A percentile compares a stretch with the other conserved stretches of the same genome.
These are phyloP conservation scores for Alternaria metachromatica DNA, from an alignment of 2,329 filamentous ascomycete species.

Conservation along the genomic window DNA sequence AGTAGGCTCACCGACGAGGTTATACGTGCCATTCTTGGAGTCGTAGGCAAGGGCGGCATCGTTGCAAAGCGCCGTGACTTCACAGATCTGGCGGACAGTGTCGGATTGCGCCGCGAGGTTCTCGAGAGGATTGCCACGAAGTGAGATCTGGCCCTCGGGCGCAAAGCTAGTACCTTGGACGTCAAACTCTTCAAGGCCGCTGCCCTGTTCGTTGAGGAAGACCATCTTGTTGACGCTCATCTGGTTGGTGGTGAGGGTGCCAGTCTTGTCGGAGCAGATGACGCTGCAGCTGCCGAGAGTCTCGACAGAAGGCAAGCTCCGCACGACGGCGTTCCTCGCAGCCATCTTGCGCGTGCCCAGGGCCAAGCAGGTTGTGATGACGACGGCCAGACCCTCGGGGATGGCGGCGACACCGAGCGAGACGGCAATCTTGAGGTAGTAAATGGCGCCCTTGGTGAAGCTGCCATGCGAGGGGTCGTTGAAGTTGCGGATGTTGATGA, in stretches of 20 bases:
- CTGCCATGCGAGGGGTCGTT: conserved; percentile 90
- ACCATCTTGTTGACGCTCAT: conserved; percentile 98
- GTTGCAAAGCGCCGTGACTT: conserved; percentile 81
- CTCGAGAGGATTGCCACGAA: conserved; percentile 70
- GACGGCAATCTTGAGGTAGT: conserved; percentile 99
- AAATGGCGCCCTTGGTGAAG: conserved; percentile 97
- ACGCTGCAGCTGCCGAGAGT: conserved; percentile 98
- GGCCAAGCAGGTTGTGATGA: conserved; percentile 98
- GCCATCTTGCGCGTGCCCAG: conserved; percentile 98
- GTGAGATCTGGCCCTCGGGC: conserved; percentile 76
- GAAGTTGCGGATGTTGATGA: conserved; percentile 98
- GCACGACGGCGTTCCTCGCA: conserved; percentile 95
- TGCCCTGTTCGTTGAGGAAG: conserved; percentile 76
- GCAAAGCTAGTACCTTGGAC: conserved; percentile 93
- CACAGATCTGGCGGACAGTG: conserved; percentile 79
- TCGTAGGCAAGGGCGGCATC: conserved; percentile 86
- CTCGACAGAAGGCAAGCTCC: conserved; percentile 95
- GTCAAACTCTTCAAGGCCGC: conserved; percentile 80
- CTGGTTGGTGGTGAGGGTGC: conserved; percentile 96
- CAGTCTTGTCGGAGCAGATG: conserved; percentile 99
- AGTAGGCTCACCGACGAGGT: conserved; percentile 90
- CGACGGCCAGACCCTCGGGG: conserved; percentile 94
- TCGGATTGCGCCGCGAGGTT: conserved; percentile 74
- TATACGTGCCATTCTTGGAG: conserved; percentile 73
- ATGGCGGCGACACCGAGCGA: conserved; percentile 98